Conservation (phyloP, 176 grass and related monocot genomes). For the Triticum monococcum region DNA sequence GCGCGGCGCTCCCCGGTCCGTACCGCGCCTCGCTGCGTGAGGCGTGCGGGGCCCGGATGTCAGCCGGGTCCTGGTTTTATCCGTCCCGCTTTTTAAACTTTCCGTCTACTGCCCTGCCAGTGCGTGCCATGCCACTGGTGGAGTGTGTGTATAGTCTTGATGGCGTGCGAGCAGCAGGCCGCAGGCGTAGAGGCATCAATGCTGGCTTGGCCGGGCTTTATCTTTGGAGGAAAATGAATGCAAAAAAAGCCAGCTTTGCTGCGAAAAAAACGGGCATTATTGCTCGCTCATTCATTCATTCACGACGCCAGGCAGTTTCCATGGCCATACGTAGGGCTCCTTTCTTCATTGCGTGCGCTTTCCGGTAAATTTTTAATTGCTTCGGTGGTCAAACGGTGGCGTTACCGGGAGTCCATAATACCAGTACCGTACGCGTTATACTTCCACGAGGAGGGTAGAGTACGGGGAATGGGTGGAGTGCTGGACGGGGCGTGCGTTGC, state of each 20-base stretch:
- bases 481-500: neutral
- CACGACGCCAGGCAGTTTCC: conserved; percentile 12
- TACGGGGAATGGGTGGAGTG: neutral
- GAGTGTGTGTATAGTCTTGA: neutral
- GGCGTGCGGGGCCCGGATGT: neutral
- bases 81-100: neutral
- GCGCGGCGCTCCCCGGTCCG: neutral
- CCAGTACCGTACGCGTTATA: neutral
- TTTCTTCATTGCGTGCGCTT: too few relatives aligned
- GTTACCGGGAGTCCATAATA: too few relatives aligned
- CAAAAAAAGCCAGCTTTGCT: conserved; percentile 18
- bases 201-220: too few relatives aligned
- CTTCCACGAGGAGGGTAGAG: neutral
- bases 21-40: neutral
- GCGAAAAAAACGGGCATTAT: conserved; percentile 22
- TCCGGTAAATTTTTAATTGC: neutral
- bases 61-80: neutral
- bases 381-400: too few relatives aligned
- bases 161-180: too few relatives aligned
- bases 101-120: neutral
- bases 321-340: too few relatives aligned
- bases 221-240: neutral
- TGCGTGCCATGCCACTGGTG: neutral
- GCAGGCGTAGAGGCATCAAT: too few relatives aligned
- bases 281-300: neutral